Evolutionary conservation across 192 early-diverging fungal genomes (phyloP).

Genomic region (Paraglomus brasilianum): DNA sequence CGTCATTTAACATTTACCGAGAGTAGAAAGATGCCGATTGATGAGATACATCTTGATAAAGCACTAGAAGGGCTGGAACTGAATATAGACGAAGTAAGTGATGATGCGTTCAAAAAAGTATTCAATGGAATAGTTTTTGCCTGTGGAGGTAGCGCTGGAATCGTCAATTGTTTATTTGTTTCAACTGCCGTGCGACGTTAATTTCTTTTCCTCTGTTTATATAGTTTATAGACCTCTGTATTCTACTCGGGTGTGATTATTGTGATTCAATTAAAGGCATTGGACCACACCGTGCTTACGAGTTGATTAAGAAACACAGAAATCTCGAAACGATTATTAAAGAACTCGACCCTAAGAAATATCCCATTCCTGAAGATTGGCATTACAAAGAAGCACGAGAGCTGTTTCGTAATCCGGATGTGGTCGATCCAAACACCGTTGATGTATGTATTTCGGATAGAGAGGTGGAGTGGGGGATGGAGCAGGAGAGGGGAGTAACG

Average conservation of each 20-base stretch:
- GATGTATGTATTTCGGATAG: slow-evolving; percentile 56
- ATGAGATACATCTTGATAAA: slow-evolving; percentile 81
- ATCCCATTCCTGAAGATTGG: slow-evolving; percentile 86
- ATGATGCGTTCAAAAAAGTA: neutral
- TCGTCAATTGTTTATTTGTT: neutral
- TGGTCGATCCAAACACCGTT: slow-evolving; percentile 61
- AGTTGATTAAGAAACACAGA: slow-evolving; percentile 81
- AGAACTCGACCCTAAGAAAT: slow-evolving; percentile 74
- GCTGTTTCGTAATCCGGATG: slow-evolving; percentile 82
- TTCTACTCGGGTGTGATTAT: slow-evolving; percentile 97
- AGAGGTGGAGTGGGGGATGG: neutral
- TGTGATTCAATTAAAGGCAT: slow-evolving; percentile 93
- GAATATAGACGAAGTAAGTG: slow-evolving; percentile 63
- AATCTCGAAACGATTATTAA: slow-evolving; percentile 77
- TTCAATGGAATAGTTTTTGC: neutral
- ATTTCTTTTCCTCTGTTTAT: neutral
- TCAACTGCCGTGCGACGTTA: neutral
- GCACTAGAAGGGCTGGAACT: slow-evolving; percentile 78
- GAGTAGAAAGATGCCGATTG: slow-evolving; percentile 85
- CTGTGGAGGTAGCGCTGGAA: neutral
- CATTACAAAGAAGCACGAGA: slow-evolving; percentile 84
- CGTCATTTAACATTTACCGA: slow-evolving; percentile 94
- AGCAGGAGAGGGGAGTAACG: neutral
- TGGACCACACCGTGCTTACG: slow-evolving; percentile 82
- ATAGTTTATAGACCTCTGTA: slow-evolving; percentile 97